Conservation (phyloP, 345 rosid genomes). For the Crucihimalaya himalaica region DNA sequence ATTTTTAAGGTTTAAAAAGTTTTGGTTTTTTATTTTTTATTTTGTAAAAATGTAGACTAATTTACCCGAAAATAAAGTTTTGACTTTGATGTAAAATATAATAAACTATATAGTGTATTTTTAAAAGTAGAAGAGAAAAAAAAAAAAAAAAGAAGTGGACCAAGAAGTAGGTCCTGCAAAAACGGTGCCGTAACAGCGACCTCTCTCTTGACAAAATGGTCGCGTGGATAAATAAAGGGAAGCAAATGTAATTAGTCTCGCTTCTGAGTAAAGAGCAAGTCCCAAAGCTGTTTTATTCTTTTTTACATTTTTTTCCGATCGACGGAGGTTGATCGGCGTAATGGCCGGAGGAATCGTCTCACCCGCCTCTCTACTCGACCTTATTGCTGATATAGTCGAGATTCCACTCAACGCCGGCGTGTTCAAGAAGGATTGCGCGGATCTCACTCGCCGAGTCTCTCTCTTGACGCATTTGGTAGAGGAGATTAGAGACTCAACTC, state of each 20-base stretch:
- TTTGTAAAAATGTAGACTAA: too few species aligned
- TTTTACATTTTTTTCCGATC: not conserved
- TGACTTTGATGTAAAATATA: too few species aligned
- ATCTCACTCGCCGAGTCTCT: constrained; percentile 79
- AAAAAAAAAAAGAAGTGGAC: constrained; percentile 4
- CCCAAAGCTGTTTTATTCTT: constrained; percentile 7
- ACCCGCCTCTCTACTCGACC: constrained; percentile 24
- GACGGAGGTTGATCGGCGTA: constrained; percentile 34
- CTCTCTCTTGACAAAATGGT: constrained; percentile 27
- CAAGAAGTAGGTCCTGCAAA: constrained; percentile 29
- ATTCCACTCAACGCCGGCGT: constrained; percentile 31
- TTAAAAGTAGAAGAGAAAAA: not conserved
- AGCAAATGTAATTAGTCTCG: constrained; percentile 20
- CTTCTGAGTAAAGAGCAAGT: constrained; percentile 35
- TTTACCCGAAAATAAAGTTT: too few species aligned
- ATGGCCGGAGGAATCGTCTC: constrained; percentile 30
- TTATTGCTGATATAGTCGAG: constrained; percentile 41
- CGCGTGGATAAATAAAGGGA: constrained; percentile 32
- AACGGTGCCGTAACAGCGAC: constrained; percentile 43
- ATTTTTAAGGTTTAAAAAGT: too few species aligned
- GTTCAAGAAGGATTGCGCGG: constrained; percentile 76
- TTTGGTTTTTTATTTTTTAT: too few species aligned
- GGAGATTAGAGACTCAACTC: constrained; percentile 63
- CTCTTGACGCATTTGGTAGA: constrained; percentile 79
- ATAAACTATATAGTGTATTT: not conserved